phyloP scores from a whole-genome alignment of 192 early-diverging fungal species.

The Backusella psychrophila region DNA sequence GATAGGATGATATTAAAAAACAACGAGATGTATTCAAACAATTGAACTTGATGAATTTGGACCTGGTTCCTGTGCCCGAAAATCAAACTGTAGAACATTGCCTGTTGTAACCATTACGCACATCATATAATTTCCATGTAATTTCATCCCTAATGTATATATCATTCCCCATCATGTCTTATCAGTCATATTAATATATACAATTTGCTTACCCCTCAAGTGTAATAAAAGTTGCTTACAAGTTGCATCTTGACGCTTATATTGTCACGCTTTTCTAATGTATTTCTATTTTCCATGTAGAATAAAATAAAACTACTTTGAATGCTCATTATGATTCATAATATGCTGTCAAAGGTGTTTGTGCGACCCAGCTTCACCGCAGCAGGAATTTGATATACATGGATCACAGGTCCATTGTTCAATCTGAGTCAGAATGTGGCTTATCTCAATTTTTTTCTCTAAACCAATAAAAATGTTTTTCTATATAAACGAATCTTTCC shows the following conservation, averaged over 20 bases:
- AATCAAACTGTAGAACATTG: background rate
- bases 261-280: too few relatives aligned
- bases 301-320: too few relatives aligned
- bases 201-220: too few relatives aligned
- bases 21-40: background rate
- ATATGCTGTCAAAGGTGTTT: background rate
- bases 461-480: background rate
- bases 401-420: background rate
- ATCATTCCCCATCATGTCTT: too few relatives aligned
- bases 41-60: background rate
- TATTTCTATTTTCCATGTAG: too few relatives aligned
- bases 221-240: too few relatives aligned
- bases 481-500: background rate
- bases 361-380: background rate
- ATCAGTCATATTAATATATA: too few relatives aligned
- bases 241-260: too few relatives aligned
- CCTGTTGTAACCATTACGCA: background rate
- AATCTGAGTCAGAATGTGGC: slow-evolving; percentile 7
- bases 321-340: background rate
- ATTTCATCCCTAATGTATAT: too few relatives aligned
- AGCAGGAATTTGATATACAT: background rate
- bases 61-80: background rate
- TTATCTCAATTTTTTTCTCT: background rate
- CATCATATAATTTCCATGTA: background rate
- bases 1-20: background rate